A percentile compares a stretch with the other conserved stretches of the same genome.
Conservation (phyloP, 2,329 filamentous ascomycete genomes). For the Neofusicoccum cordaticola region DNA sequence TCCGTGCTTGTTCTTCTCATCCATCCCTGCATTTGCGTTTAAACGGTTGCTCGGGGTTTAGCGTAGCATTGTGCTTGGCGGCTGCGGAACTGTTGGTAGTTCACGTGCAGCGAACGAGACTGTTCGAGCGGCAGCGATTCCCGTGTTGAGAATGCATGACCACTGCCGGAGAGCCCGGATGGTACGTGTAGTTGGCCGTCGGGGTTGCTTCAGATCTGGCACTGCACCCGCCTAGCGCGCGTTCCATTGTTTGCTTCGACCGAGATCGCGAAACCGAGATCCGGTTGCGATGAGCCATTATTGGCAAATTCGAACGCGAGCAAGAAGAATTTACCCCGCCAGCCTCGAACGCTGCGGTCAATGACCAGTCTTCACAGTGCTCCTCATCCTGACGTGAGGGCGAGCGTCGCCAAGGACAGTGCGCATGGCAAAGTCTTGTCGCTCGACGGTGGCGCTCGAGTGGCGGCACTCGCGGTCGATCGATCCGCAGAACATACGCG, state of each 20-base stretch:
- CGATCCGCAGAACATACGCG: neutral
- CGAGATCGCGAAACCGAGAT: neutral
- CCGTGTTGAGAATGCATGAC: neutral
- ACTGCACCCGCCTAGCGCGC: neutral
- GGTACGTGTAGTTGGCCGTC: neutral
- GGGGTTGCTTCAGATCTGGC: neutral
- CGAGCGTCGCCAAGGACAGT: neutral
- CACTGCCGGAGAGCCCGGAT: neutral
- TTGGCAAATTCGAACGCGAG: neutral
- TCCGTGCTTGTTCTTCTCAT: neutral
- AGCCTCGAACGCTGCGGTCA: neutral
- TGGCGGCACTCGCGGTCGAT: conserved; percentile 1
- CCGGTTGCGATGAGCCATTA: neutral
- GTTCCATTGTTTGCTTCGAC: neutral
- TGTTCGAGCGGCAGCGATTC: neutral
- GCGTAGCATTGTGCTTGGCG: neutral
- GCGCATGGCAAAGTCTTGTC: neutral
- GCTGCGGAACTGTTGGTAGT: neutral
- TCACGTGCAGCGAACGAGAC: neutral
- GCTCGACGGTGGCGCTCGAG: neutral
- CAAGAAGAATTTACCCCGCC: neutral
- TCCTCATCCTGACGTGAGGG: neutral
- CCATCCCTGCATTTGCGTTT: neutral
- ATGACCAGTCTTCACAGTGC: neutral
- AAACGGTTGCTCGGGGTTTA: neutral